These are phyloP conservation scores for Escallonia herrerae DNA, from an alignment of 129 eudicot species.

Conservation along the genomic window DNA sequence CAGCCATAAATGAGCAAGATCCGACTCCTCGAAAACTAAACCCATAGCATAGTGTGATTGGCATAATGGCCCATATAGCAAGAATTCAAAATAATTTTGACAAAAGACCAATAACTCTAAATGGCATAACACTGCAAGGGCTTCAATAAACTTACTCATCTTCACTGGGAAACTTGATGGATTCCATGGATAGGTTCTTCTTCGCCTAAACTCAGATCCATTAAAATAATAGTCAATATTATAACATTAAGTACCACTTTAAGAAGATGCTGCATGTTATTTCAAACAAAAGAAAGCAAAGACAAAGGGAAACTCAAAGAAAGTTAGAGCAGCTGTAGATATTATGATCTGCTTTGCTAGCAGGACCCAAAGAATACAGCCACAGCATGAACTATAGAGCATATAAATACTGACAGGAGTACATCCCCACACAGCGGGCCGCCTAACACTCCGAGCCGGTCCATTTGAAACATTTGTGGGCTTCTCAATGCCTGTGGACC, in stretches of 20 bases:
- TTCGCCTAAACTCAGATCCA: constrained; percentile 43
- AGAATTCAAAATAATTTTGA: background rate
- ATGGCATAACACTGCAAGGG: constrained; percentile 1
- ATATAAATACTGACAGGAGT: constrained; percentile 34
- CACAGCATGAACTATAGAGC: background rate
- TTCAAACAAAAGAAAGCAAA: too few relatives aligned
- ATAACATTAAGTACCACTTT: too few relatives aligned
- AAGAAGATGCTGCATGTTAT: too few relatives aligned
- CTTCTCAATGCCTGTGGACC: constrained; percentile 5
- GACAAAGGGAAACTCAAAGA: too few relatives aligned
- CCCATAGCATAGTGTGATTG: too few relatives aligned
- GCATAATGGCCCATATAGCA: too few relatives aligned
- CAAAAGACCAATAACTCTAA: background rate
- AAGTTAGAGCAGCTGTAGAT: too few relatives aligned
- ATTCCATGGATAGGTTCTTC: constrained; percentile 76
- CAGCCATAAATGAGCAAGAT: too few relatives aligned
- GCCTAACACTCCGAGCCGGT: constrained; percentile 15
- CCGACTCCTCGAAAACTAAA: too few relatives aligned
- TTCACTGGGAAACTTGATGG: constrained; percentile 42
- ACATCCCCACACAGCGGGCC: constrained; percentile 41
- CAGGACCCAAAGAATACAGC: background rate
- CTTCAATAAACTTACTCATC: constrained; percentile 55
- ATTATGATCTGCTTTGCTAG: too few relatives aligned
- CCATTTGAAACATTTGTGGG: constrained; percentile 17
- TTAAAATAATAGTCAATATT: constrained; percentile 2